A percentile compares a stretch with the other conserved stretches of the same genome.
Evolutionary conservation across 768 basidiomycete species (phyloP).

Genomic region (Mycena alexandri): DNA sequence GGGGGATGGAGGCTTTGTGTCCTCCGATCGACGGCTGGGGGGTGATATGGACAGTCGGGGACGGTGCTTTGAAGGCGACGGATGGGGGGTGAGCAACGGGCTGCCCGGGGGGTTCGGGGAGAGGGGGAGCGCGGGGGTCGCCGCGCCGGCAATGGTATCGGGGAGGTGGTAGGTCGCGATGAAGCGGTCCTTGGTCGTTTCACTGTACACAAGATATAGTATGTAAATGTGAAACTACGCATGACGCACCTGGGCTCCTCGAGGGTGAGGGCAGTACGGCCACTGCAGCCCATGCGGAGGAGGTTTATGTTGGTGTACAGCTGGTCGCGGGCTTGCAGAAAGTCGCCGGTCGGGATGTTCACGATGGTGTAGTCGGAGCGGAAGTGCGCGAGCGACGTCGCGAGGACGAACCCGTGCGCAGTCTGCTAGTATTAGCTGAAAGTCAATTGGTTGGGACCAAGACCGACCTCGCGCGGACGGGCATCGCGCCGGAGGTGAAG

Average conservation of each 20-base stretch:
- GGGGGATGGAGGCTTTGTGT: conserved; percentile 30
- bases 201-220: conserved; percentile 54
- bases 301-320: conserved; percentile 88
- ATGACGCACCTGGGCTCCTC: conserved; percentile 73
- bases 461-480: conserved; percentile 71
- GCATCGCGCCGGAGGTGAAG: conserved; percentile 76
- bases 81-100: conserved; percentile 39
- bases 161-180: conserved; percentile 74
- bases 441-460: not conserved
- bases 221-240: conserved; percentile 15
- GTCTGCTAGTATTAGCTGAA: conserved; percentile 54
- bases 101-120: conserved; percentile 33
- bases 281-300: conserved; percentile 86
- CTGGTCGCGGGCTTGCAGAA: conserved; percentile 70
- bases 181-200: conserved; percentile 86
- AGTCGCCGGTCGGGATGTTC: conserved; percentile 79
- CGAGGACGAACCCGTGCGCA: conserved; percentile 77
- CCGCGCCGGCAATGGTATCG: conserved; percentile 52
- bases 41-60: conserved; percentile 39
- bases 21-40: conserved; percentile 36
- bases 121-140: conserved; percentile 37
- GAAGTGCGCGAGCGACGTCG: conserved; percentile 88
- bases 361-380: conserved; percentile 91
- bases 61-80: conserved; percentile 39
- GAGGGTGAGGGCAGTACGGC: conserved; percentile 81